Percentiles rank a stretch among this genome's conserved stretches.
These are phyloP conservation scores for Ziziphus jujuba DNA, from an alignment of 306 rosid genomes.

Conservation along the genomic window DNA sequence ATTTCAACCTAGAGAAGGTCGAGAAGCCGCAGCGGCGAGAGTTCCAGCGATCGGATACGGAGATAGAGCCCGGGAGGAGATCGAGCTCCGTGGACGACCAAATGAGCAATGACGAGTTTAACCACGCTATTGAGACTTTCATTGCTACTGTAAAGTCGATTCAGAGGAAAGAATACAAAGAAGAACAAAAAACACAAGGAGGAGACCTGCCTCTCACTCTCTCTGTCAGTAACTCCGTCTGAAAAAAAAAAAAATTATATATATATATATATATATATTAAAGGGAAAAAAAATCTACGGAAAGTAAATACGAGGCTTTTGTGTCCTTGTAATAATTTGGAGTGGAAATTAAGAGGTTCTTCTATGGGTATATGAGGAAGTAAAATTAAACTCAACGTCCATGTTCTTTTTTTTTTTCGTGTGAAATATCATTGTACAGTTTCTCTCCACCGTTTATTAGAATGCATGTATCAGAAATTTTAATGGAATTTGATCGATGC, in stretches of 20 bases:
- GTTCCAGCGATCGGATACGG: constrained; percentile 34
- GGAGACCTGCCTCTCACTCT: constrained; percentile 10
- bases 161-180: constrained; percentile 34
- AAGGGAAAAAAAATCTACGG: not conserved
- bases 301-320: not conserved
- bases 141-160: constrained; percentile 49
- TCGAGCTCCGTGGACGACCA: constrained; percentile 40
- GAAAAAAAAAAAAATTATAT: too few species aligned
- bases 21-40: constrained; percentile 17
- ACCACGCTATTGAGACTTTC: constrained; percentile 49
- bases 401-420: not conserved
- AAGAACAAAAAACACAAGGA: constrained; percentile 14
- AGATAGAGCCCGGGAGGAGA: constrained; percentile 16
- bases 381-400: not conserved
- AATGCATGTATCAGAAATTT: too few species aligned
- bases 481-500: too few species aligned
- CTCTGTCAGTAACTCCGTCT: not conserved
- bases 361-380: too few species aligned
- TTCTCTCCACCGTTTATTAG: not conserved
- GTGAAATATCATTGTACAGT: constrained; percentile 10
- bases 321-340: not conserved
- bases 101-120: constrained; percentile 68
- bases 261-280: too few species aligned
- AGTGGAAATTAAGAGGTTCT: not conserved
- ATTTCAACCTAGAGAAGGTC: constrained; percentile 8